Percentiles rank a stretch among this genome's conserved stretches.
These are phyloP conservation scores for Podaxis sp. DNA, from an alignment of 768 basidiomycete genomes.

Conservation along the genomic window DNA sequence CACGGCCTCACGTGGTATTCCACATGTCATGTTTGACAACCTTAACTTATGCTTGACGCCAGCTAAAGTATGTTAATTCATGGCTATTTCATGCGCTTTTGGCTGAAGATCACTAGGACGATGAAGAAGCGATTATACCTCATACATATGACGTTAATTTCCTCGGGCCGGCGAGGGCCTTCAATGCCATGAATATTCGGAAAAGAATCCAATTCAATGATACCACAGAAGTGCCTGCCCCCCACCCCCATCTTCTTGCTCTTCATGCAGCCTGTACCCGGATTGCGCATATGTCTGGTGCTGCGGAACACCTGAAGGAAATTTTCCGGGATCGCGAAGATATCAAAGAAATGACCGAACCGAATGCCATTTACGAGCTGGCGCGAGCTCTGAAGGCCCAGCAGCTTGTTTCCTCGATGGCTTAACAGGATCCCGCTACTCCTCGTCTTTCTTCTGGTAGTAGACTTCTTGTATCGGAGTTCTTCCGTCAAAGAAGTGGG, in stretches of 20 bases:
- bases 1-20: not conserved
- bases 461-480: too few relatives aligned
- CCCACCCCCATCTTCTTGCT: conserved; percentile 25
- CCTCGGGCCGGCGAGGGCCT: not conserved
- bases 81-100: not conserved
- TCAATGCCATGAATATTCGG: not conserved
- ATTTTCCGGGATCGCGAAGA: conserved; percentile 22
- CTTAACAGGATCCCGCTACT: not conserved
- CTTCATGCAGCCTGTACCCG: conserved; percentile 32
- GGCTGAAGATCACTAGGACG: not conserved
- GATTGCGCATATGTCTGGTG: conserved; percentile 32
- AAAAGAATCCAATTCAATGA: not conserved
- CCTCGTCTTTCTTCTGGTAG: not conserved
- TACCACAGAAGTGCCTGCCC: conserved; percentile 20
- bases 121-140: conserved; percentile 1
- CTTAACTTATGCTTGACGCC: conserved; percentile 6
- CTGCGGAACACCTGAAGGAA: conserved; percentile 24
- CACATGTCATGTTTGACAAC: not conserved
- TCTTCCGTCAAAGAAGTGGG: too few relatives aligned
- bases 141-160: conserved; percentile 2
- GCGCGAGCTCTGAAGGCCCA: not conserved
- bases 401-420: too few relatives aligned
- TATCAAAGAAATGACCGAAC: not conserved
- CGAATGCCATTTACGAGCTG: not conserved
- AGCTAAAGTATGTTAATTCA: not conserved